Evolutionary conservation across 305 asterid species (phyloP).

Genomic region (Salvia sclarea): DNA sequence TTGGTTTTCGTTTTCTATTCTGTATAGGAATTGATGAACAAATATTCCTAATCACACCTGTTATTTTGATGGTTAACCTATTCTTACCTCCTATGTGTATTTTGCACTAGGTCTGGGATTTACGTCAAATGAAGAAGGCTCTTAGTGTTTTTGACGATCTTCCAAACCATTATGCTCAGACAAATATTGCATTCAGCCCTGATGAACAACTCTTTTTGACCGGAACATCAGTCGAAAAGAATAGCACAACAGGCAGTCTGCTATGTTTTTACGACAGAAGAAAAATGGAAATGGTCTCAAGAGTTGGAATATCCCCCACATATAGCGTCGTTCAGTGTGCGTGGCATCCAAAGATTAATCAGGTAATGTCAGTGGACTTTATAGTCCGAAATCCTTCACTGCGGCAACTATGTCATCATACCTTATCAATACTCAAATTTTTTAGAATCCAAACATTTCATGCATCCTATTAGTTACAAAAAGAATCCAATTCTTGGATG

Average conservation of each 20-base stretch:
- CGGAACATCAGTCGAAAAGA: conserved; percentile 80
- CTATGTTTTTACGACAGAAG: conserved; percentile 75
- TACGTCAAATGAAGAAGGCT: conserved; percentile 77
- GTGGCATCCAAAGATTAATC: conserved; percentile 92
- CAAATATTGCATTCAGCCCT: conserved; percentile 81
- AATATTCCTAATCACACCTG: background rate
- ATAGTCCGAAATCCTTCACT: background rate
- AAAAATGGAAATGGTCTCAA: conserved; percentile 75
- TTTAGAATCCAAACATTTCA: background rate
- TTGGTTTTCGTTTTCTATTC: background rate
- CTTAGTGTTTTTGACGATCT: conserved; percentile 67
- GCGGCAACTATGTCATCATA: background rate
- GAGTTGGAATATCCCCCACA: conserved; percentile 82
- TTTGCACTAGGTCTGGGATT: conserved; percentile 90
- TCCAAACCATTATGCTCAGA: conserved; percentile 87
- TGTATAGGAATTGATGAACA: background rate
- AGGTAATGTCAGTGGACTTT: conserved; percentile 47
- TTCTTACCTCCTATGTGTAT: conserved; percentile 25
- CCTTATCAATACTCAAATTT: background rate
- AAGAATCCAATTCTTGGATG: background rate
- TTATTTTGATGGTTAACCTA: conserved; percentile 6
- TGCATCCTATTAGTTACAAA: conserved; percentile 10
- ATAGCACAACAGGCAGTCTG: conserved; percentile 74
- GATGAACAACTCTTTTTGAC: conserved; percentile 80
- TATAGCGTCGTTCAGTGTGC: conserved; percentile 89